phyloP scores from a whole-genome alignment of 495 filamentous ascomycete species.

The Penicillium paxilli region DNA sequence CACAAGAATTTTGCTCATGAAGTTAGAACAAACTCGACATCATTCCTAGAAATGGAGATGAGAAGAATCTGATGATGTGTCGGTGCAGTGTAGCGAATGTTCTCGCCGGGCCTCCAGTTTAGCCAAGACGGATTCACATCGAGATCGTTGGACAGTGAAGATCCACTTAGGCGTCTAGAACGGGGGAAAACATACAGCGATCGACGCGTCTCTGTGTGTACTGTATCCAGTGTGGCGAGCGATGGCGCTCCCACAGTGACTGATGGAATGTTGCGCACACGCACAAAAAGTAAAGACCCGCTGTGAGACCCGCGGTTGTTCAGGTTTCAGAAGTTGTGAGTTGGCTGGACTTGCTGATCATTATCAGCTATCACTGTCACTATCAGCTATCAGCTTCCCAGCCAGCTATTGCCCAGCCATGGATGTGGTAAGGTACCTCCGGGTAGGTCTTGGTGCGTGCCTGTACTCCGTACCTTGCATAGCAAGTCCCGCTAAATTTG shows the following conservation, averaged over 20 bases:
- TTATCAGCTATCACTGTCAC: no score
- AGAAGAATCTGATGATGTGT: background rate
- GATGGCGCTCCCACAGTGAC: background rate
- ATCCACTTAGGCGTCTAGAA: conserved; percentile 3
- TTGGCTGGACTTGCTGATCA: no score
- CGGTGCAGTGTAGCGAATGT: background rate
- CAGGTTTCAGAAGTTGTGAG: background rate
- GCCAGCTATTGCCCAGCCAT: no score
- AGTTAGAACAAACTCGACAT: no score
- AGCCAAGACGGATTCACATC: background rate
- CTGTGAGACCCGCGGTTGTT: background rate
- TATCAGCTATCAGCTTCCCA: no score
- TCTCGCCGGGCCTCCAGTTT: background rate
- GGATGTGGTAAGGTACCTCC: no score
- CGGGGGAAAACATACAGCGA: background rate
- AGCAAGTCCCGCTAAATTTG: no score
- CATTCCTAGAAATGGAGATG: no score
- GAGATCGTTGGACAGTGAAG: background rate
- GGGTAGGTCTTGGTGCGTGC: no score
- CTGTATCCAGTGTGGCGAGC: background rate
- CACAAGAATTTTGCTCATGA: no score
- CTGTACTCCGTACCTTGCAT: conserved; percentile 4
- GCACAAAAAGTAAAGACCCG: background rate
- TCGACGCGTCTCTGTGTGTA: background rate
- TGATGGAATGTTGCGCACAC: background rate